phyloP scores from a whole-genome alignment of 352 stramenopile species.

The Phytophthora quininea region DNA sequence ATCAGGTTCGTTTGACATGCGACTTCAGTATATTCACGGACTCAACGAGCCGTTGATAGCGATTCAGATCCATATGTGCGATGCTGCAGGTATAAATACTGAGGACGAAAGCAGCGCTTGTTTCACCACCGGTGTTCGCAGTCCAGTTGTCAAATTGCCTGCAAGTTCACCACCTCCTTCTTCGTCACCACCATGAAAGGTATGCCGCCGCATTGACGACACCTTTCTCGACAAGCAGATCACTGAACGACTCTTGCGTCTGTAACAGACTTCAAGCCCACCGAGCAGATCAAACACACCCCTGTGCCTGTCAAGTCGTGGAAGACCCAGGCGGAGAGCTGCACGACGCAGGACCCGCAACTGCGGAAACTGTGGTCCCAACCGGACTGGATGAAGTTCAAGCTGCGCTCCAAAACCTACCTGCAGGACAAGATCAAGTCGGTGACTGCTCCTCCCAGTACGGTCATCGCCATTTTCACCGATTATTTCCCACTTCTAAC shows the following conservation, averaged over 20 bases:
- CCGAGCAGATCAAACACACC: slow-evolving; percentile 22
- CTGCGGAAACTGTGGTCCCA: slow-evolving; percentile 78
- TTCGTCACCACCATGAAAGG: slow-evolving; percentile 21
- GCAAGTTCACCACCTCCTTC: not conserved
- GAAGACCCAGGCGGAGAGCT: slow-evolving; percentile 49
- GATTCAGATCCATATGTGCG: not conserved
- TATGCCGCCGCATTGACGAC: not conserved
- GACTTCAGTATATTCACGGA: not conserved
- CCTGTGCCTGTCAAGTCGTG: slow-evolving; percentile 49
- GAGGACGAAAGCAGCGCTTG: not conserved
- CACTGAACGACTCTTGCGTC: not conserved
- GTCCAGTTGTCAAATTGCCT: not conserved
- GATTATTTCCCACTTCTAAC: too few relatives aligned
- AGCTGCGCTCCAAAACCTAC: slow-evolving; percentile 75
- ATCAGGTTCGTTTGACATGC: too few relatives aligned
- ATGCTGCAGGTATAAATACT: slow-evolving; percentile 1
- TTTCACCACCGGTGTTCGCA: too few relatives aligned
- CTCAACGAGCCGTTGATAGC: too few relatives aligned
- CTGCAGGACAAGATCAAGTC: slow-evolving; percentile 68
- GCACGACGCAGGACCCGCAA: slow-evolving; percentile 39
- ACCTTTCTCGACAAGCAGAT: not conserved
- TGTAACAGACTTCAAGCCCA: slow-evolving; percentile 16
- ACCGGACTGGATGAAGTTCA: slow-evolving; percentile 65
- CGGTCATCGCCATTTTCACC: slow-evolving; percentile 7
- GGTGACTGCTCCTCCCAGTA: slow-evolving; percentile 63